Evolutionary conservation across 148 eudicot species (phyloP).

Genomic region (Suaeda aralocaspica): DNA sequence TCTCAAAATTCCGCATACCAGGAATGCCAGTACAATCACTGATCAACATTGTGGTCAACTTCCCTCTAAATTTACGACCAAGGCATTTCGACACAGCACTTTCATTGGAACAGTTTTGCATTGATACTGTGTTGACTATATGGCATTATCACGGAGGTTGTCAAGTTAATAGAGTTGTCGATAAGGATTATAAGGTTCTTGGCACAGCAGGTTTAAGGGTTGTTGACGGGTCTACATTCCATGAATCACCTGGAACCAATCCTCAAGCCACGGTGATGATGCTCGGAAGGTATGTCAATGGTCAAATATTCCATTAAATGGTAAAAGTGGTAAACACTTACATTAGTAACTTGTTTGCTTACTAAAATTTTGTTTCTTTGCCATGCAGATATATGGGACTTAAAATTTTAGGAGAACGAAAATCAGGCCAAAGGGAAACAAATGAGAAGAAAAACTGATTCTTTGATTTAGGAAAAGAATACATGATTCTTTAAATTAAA

Average conservation of each 20-base stretch:
- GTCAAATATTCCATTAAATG: background rate
- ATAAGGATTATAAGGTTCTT: constrained; percentile 50
- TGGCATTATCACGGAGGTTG: constrained; percentile 91
- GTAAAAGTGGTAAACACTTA: no score
- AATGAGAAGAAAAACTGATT: constrained; percentile 16
- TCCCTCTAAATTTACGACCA: constrained; percentile 42
- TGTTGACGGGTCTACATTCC: constrained; percentile 62
- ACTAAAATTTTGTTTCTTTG: background rate
- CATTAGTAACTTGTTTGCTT: background rate
- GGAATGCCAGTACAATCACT: constrained; percentile 34
- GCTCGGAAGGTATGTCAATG: constrained; percentile 65
- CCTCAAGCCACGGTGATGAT: constrained; percentile 83
- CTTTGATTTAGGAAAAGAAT: constrained; percentile 14
- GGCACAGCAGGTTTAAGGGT: constrained; percentile 52
- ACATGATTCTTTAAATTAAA: constrained; percentile 24
- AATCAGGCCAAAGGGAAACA: constrained; percentile 6
- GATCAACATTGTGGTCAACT: constrained; percentile 30
- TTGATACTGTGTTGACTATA: constrained; percentile 62
- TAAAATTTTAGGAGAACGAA: constrained; percentile 39
- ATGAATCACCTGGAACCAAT: constrained; percentile 65
- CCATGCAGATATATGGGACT: constrained; percentile 58
- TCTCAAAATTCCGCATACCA: constrained; percentile 43
- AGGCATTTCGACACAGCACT: constrained; percentile 29
- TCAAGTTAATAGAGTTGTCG: constrained; percentile 56
- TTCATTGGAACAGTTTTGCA: constrained; percentile 52